These are phyloP conservation scores for Dothideomycetidae sp. DNA, from an alignment of 2,329 filamentous ascomycete genomes.

Conservation along the genomic window DNA sequence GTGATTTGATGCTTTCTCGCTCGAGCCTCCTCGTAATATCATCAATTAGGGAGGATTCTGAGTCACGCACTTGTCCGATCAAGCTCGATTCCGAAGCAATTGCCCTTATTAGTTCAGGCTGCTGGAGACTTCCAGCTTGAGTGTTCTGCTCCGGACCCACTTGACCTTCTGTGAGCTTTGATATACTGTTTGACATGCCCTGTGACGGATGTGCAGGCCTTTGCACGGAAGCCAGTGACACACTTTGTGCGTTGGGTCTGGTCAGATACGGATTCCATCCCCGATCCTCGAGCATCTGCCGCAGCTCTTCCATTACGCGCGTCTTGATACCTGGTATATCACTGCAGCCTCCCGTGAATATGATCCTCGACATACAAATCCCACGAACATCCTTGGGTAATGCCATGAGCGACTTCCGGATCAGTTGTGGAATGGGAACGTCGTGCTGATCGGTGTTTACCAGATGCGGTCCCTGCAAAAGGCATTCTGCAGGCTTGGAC, in stretches of 20 bases:
- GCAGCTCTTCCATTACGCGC: constrained; percentile 63
- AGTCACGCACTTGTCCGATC: not conserved
- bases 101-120: too few relatives aligned
- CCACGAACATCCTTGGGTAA: constrained; percentile 72
- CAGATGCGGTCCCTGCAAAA: constrained; percentile 51
- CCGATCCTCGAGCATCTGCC: constrained; percentile 46
- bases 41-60: constrained; percentile 25
- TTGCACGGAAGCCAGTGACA: not conserved
- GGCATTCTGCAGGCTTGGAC: constrained; percentile 58
- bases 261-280: constrained; percentile 53
- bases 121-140: too few relatives aligned
- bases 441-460: constrained; percentile 65
- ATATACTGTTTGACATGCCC: too few relatives aligned
- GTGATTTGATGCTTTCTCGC: constrained; percentile 32
- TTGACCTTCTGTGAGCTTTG: too few relatives aligned
- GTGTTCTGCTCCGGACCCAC: too few relatives aligned
- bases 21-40: constrained; percentile 45
- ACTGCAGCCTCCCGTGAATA: constrained; percentile 72
- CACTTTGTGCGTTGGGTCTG: not conserved
- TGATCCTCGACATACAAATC: constrained; percentile 73
- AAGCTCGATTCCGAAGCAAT: not conserved
- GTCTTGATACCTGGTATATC: constrained; percentile 65
- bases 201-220: too few relatives aligned
- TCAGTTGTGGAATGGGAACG: constrained; percentile 57
- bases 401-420: constrained; percentile 61